Percentiles rank a stretch among this genome's conserved stretches.
Evolutionary conservation across 495 filamentous ascomycete species (phyloP).

Genomic region (Thermothielavioides terrestris): DNA sequence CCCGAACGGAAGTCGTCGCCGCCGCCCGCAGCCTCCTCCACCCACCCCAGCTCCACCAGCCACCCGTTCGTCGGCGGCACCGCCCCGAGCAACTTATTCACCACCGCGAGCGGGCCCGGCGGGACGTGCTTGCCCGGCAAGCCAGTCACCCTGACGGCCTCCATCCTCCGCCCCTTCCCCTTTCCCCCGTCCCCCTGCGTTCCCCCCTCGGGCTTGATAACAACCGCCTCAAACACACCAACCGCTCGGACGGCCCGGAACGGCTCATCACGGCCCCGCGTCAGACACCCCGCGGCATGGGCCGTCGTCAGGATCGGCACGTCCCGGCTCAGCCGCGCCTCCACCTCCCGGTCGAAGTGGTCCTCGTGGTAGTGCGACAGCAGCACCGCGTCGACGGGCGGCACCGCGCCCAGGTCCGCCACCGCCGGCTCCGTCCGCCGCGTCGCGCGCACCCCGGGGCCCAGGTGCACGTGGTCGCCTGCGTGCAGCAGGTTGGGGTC

Average conservation of each 20-base stretch:
- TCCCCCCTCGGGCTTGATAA: slow-evolving; percentile 24
- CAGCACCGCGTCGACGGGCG: slow-evolving; percentile 51
- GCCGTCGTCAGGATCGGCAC: slow-evolving; percentile 59
- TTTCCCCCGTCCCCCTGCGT: slow-evolving; percentile 11
- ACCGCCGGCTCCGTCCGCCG: slow-evolving; percentile 52
- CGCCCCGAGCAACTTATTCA: slow-evolving; percentile 52
- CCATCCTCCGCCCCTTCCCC: slow-evolving; percentile 14
- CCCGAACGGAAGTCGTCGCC: slow-evolving; percentile 35
- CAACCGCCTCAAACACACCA: slow-evolving; percentile 45
- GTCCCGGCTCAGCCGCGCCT: slow-evolving; percentile 46
- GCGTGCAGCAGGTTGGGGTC: slow-evolving; percentile 67
- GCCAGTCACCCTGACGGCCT: slow-evolving; percentile 49
- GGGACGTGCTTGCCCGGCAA: slow-evolving; percentile 69
- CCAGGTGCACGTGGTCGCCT: slow-evolving; percentile 60
- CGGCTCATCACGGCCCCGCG: slow-evolving; percentile 33
- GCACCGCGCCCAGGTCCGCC: slow-evolving; percentile 49
- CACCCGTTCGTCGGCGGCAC: slow-evolving; percentile 68
- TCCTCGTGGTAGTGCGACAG: slow-evolving; percentile 61
- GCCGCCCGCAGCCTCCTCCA: slow-evolving; percentile 11
- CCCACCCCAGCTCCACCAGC: slow-evolving; percentile 56
- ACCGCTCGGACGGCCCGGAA: slow-evolving; percentile 49
- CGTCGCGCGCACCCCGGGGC: slow-evolving; percentile 48
- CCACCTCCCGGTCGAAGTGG: slow-evolving; percentile 56
- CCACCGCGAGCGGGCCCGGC: slow-evolving; percentile 35
- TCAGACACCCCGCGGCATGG: slow-evolving; percentile 50